Evolutionary conservation across 2,329 filamentous ascomycete species (phyloP).

Genomic region (Metarhizium robertsii): DNA sequence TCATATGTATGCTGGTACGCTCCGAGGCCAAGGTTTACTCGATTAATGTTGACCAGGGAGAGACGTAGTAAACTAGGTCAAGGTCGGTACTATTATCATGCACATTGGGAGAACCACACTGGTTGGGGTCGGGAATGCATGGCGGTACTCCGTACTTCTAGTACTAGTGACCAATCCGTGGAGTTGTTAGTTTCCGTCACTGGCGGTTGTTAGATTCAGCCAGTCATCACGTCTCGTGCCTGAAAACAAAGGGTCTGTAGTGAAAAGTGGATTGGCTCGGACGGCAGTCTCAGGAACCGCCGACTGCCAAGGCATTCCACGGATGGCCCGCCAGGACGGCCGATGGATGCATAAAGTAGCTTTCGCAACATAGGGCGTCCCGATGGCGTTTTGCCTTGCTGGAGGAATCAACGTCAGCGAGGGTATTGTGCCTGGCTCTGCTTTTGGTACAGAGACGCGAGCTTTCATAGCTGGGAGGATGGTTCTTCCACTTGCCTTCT

Average conservation of each 20-base stretch:
- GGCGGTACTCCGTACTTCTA: no score
- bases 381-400: not conserved
- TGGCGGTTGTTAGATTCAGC: not conserved
- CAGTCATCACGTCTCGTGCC: not conserved
- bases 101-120: not conserved
- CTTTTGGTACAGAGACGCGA: not conserved
- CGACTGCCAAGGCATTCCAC: not conserved
- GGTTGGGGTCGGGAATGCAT: not conserved
- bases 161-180: no score
- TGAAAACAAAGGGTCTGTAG: not conserved
- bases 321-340: not conserved
- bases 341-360: not conserved
- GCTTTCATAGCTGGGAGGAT: not conserved
- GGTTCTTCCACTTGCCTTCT: constrained; percentile 6
- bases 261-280: not conserved
- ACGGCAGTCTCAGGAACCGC: constrained; percentile 4
- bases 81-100: not conserved
- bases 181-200: not conserved
- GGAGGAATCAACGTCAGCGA: not conserved
- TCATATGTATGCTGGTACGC: not conserved
- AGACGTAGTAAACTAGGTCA: not conserved
- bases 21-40: not conserved
- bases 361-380: not conserved
- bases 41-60: constrained; percentile 6
- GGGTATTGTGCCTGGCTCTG: not conserved